A percentile compares a stretch with the other conserved stretches of the same genome.
phyloP scores from a whole-genome alignment of 2,329 filamentous ascomycete genomes.

The Sordariomycetes sp. region DNA sequence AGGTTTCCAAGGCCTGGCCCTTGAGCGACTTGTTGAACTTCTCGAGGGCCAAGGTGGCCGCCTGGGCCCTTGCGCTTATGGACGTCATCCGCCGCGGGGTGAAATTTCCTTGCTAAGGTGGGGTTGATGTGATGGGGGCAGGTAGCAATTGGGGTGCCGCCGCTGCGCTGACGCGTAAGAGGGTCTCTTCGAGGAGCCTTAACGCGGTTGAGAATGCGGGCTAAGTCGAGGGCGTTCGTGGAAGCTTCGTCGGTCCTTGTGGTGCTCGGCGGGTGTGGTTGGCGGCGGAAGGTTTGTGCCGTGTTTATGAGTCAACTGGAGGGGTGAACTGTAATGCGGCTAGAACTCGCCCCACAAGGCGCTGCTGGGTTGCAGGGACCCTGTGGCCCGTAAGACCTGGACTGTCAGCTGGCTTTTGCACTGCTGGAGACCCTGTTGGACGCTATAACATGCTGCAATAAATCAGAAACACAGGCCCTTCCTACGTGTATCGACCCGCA shows the following conservation, averaged over 20 bases:
- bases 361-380: neutral
- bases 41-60: constrained; percentile 55
- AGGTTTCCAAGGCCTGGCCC: constrained; percentile 63
- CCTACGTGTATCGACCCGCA: neutral
- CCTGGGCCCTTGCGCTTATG: constrained; percentile 18
- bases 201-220: neutral
- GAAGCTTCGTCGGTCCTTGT: neutral
- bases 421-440: neutral
- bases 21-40: constrained; percentile 74
- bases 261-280: neutral
- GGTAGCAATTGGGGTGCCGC: neutral
- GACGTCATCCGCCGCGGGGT: constrained; percentile 2
- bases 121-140: neutral
- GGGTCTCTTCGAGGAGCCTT: neutral
- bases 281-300: neutral
- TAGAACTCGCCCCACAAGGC: neutral
- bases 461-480: neutral
- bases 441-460: neutral
- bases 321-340: neutral
- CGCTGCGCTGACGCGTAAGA: neutral
- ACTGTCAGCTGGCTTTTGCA: neutral
- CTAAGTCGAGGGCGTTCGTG: neutral
- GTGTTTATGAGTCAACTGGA: neutral
- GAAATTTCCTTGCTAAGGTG: neutral
- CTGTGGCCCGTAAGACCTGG: neutral